Percentiles rank a stretch among this genome's conserved stretches.
Conservation (phyloP, 2,329 filamentous ascomycete genomes). For the Fusarium tjaetaba region DNA sequence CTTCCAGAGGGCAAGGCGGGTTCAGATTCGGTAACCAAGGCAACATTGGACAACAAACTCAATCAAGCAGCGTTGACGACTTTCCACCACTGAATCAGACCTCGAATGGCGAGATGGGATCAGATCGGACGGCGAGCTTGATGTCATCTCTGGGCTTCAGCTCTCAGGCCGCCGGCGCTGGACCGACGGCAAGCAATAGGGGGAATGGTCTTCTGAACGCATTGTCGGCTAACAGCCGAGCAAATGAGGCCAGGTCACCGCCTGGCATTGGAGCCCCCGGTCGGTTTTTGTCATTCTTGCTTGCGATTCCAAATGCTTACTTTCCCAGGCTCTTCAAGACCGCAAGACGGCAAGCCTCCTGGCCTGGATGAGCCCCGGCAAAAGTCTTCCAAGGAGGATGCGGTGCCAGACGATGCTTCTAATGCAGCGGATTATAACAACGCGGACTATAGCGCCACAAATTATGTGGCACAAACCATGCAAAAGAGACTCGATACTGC, state of each 20-base stretch:
- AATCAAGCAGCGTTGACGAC: slow-evolving; percentile 64
- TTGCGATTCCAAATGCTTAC: slow-evolving; percentile 34
- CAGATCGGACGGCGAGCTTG: slow-evolving; percentile 62
- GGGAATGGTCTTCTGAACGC: slow-evolving; percentile 72
- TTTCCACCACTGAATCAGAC: slow-evolving; percentile 70
- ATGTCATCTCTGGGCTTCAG: slow-evolving; percentile 66
- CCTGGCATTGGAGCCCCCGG: slow-evolving; percentile 53
- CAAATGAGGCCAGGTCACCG: slow-evolving; percentile 60
- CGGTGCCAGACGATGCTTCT: slow-evolving; percentile 51
- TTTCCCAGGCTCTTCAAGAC: slow-evolving; percentile 48
- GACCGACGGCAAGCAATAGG: slow-evolving; percentile 54
- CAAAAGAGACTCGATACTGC: slow-evolving; percentile 49
- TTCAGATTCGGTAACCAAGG: slow-evolving; percentile 65
- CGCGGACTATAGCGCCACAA: slow-evolving; percentile 25
- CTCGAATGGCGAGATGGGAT: slow-evolving; percentile 66
- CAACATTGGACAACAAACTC: slow-evolving; percentile 56
- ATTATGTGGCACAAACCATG: not conserved
- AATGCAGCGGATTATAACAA: slow-evolving; percentile 60
- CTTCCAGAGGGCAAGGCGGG: slow-evolving; percentile 57
- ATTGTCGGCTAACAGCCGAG: slow-evolving; percentile 67
- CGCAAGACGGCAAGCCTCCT: slow-evolving; percentile 56
- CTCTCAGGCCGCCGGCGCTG: slow-evolving; percentile 54
- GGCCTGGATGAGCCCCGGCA: slow-evolving; percentile 56
- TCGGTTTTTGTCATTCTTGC: slow-evolving; percentile 30
- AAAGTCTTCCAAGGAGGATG: slow-evolving; percentile 57